These are phyloP conservation scores for Leccinum incarnatum DNA, from an alignment of 768 basidiomycete genomes.

Conservation along the genomic window DNA sequence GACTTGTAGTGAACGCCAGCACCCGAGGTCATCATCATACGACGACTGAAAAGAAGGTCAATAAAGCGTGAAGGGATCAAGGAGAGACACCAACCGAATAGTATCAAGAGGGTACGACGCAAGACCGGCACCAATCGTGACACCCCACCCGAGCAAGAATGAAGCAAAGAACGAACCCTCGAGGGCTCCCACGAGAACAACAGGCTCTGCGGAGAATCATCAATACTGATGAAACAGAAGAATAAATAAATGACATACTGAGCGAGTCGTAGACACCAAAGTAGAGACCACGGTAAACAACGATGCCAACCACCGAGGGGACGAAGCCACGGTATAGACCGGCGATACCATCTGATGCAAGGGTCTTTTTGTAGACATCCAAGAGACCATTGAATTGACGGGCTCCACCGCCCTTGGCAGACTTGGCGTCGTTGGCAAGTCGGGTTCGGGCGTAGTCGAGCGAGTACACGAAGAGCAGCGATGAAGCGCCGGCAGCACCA, in stretches of 20 bases:
- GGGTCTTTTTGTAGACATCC: slow-evolving; percentile 96
- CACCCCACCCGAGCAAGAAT: slow-evolving; percentile 97
- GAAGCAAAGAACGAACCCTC: slow-evolving; percentile 97
- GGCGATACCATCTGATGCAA: slow-evolving; percentile 94
- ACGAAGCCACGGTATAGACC: slow-evolving; percentile 99
- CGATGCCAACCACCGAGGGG: slow-evolving; percentile 98
- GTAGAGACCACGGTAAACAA: slow-evolving; percentile 99
- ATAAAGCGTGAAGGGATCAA: background rate
- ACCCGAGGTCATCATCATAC: slow-evolving; percentile 99
- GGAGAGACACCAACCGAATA: slow-evolving; percentile 54
- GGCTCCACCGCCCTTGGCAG: slow-evolving; percentile 83
- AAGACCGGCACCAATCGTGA: slow-evolving; percentile 99
- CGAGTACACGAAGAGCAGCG: slow-evolving; percentile 98
- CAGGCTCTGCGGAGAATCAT: slow-evolving; percentile 65
- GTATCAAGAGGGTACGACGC: slow-evolving; percentile 95
- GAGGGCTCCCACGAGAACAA: slow-evolving; percentile 93
- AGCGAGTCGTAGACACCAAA: slow-evolving; percentile 96
- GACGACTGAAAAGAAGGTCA: slow-evolving; percentile 67
- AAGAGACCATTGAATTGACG: slow-evolving; percentile 99
- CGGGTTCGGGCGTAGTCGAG: slow-evolving; percentile 99
- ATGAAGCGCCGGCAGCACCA: slow-evolving; percentile 99
- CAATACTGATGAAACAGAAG: slow-evolving; percentile 24
- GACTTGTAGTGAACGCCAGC: slow-evolving; percentile 96
- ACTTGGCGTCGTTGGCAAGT: slow-evolving; percentile 97
- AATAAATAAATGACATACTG: slow-evolving; percentile 52